These are phyloP conservation scores for Azolla pinnata DNA, from an alignment of 75 land plant genomes.

Conservation along the genomic window DNA sequence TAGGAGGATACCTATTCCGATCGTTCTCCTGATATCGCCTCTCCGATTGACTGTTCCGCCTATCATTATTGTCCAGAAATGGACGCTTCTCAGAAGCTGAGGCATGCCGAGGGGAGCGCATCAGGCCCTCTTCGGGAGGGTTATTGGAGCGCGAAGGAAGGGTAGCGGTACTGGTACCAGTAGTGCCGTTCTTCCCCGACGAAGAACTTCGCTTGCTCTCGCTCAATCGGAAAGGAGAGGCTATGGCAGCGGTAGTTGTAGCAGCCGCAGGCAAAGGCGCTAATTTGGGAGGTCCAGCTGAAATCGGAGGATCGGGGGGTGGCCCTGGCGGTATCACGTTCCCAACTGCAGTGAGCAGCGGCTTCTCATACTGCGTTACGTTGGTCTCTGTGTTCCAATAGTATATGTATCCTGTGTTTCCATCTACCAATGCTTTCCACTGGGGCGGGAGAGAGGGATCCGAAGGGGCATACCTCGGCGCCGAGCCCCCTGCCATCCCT, in stretches of 20 bases:
- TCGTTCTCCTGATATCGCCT: too few relatives aligned
- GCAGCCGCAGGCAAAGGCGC: slow-evolving; percentile 10
- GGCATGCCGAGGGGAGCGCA: too few relatives aligned
- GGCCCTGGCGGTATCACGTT: background rate
- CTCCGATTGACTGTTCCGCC: too few relatives aligned
- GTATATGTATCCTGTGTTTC: slow-evolving; percentile 68
- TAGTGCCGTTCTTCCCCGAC: background rate
- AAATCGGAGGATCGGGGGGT: slow-evolving; percentile 7
- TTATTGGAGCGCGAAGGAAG: background rate
- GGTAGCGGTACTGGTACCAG: background rate
- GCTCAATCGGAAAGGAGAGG: background rate
- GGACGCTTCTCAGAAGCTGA: too few relatives aligned
- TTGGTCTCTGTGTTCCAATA: slow-evolving; percentile 89
- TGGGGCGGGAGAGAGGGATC: slow-evolving; percentile 78
- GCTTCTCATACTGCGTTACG: slow-evolving; percentile 70
- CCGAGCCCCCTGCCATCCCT: too few relatives aligned
- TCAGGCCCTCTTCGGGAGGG: background rate
- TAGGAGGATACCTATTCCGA: too few relatives aligned
- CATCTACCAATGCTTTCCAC: slow-evolving; percentile 82
- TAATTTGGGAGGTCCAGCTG: slow-evolving; percentile 2
- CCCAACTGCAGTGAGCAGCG: slow-evolving; percentile 6
- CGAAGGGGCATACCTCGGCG: slow-evolving; percentile 66
- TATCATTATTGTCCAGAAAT: too few relatives aligned
- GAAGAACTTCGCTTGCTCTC: background rate
- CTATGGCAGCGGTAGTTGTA: slow-evolving; percentile 4